Conservation (phyloP, 2,329 filamentous ascomycete genomes). For the Zalaria sp. region DNA sequence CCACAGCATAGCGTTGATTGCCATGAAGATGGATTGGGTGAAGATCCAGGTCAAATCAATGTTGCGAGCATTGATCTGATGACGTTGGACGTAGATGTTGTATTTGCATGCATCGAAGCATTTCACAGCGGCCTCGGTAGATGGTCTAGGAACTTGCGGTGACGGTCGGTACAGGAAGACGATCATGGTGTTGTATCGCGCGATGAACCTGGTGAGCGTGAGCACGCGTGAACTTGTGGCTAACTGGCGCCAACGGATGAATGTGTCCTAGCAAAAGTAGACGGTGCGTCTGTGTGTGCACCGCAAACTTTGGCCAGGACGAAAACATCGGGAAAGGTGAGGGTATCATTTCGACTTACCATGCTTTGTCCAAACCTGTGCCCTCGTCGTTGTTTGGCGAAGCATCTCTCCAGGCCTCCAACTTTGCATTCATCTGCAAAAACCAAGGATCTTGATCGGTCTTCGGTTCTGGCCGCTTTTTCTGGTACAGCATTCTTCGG, state of each 20-base stretch:
- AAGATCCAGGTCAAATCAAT: slow-evolving; percentile 93
- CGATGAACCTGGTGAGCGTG: slow-evolving; percentile 36
- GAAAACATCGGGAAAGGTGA: no score
- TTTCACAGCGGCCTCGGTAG: slow-evolving; percentile 58
- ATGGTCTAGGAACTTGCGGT: slow-evolving; percentile 80
- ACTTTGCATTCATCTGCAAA: slow-evolving; percentile 58
- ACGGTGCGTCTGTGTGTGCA: no score
- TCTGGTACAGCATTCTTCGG: slow-evolving; percentile 70
- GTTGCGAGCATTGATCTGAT: slow-evolving; percentile 61
- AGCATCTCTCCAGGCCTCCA: slow-evolving; percentile 65
- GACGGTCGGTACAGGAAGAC: slow-evolving; percentile 81
- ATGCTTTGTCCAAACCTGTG: slow-evolving; percentile 61
- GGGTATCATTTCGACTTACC: slow-evolving; percentile 34
- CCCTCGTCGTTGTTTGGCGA: slow-evolving; percentile 58
- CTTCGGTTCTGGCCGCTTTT: slow-evolving; percentile 61
- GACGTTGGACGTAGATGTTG: slow-evolving; percentile 67
- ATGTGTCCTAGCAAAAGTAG: not conserved
- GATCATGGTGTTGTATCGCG: slow-evolving; percentile 73
- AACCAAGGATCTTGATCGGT: slow-evolving; percentile 84
- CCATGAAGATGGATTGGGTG: slow-evolving; percentile 77
- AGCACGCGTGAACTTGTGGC: no score
- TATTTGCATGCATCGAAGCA: slow-evolving; percentile 74
- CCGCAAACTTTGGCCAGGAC: no score
- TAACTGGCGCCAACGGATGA: not conserved
- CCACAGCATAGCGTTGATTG: slow-evolving; percentile 86